A percentile compares a stretch with the other conserved stretches of the same genome.
Conservation (phyloP, 2,329 filamentous ascomycete species). For the Fusarium sp. region DNA sequence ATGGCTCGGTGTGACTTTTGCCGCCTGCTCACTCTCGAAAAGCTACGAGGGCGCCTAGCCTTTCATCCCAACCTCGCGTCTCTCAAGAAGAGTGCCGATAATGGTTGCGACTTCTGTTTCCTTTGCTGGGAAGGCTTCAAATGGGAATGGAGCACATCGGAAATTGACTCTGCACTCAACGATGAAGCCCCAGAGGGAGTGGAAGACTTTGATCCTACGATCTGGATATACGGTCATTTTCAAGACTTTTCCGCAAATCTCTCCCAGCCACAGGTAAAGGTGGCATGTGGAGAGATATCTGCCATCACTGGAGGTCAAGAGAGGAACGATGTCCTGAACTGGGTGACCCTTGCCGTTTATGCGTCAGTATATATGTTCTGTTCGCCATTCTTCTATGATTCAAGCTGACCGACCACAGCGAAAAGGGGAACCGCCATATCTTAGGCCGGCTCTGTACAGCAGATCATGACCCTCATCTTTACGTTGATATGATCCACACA, state of each 20-base stretch:
- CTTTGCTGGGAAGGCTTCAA: constrained; percentile 17
- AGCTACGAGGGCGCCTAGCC: not conserved
- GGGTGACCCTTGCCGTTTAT: constrained; percentile 2
- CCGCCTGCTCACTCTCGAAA: not conserved
- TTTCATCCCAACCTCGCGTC: constrained; percentile 8
- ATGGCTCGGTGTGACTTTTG: not conserved
- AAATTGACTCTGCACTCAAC: not conserved
- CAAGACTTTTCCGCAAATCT: not conserved
- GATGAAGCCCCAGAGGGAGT: not conserved
- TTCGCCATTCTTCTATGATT: not conserved
- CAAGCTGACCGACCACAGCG: not conserved
- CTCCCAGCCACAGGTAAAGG: not conserved
- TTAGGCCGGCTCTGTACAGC: not conserved
- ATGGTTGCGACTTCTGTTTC: constrained; percentile 14
- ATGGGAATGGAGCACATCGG: not conserved
- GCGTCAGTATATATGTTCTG: not conserved
- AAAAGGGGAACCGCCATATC: not conserved
- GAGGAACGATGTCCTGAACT: not conserved
- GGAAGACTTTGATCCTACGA: not conserved
- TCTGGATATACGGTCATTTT: constrained; percentile 20
- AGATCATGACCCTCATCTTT: not conserved
- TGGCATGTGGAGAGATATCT: not conserved
- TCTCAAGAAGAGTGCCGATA: not conserved
- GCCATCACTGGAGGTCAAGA: not conserved
- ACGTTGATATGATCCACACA: not conserved